Percentiles rank a stretch among this genome's conserved stretches.
phyloP scores from a whole-genome alignment of 129 eudicot genomes.

The Solidago caesia region DNA sequence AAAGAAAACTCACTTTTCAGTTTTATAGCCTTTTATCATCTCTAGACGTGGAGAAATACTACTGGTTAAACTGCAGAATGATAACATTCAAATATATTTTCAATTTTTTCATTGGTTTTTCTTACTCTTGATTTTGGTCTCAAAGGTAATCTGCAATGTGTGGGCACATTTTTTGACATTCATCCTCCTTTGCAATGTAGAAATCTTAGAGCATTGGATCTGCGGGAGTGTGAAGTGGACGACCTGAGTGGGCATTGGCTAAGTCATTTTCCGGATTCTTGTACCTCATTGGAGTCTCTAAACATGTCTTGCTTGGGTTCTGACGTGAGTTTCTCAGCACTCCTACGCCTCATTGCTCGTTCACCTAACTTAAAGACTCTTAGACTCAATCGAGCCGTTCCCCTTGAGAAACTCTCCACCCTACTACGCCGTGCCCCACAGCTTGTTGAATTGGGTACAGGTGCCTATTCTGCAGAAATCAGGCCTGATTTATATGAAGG shows the following conservation, averaged over 20 bases:
- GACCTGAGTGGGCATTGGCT: constrained; percentile 89
- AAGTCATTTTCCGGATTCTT: constrained; percentile 76
- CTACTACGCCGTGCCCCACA: constrained; percentile 75
- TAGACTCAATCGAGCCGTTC: constrained; percentile 76
- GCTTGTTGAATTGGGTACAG: constrained; percentile 78
- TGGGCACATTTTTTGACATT: neutral
- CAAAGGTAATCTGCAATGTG: neutral
- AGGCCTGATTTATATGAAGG: constrained; percentile 51
- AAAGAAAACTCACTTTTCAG: too few relatives aligned
- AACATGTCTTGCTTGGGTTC: constrained; percentile 73
- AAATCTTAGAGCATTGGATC: constrained; percentile 65
- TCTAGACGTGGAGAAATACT: too few relatives aligned
- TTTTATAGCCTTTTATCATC: too few relatives aligned
- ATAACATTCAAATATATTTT: too few relatives aligned
- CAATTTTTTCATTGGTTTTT: neutral
- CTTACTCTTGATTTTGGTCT: neutral
- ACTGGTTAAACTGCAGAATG: too few relatives aligned
- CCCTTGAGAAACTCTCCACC: constrained; percentile 68
- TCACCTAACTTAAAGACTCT: constrained; percentile 75
- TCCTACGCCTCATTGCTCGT: constrained; percentile 74
- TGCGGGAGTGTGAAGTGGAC: constrained; percentile 87
- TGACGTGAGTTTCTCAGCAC: constrained; percentile 68
- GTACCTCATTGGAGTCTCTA: constrained; percentile 68
- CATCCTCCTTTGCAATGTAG: constrained; percentile 34
- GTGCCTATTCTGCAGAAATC: constrained; percentile 65